Evolutionary conservation across 139 green algal species (phyloP).

Genomic region (Trebouxia sp.): DNA sequence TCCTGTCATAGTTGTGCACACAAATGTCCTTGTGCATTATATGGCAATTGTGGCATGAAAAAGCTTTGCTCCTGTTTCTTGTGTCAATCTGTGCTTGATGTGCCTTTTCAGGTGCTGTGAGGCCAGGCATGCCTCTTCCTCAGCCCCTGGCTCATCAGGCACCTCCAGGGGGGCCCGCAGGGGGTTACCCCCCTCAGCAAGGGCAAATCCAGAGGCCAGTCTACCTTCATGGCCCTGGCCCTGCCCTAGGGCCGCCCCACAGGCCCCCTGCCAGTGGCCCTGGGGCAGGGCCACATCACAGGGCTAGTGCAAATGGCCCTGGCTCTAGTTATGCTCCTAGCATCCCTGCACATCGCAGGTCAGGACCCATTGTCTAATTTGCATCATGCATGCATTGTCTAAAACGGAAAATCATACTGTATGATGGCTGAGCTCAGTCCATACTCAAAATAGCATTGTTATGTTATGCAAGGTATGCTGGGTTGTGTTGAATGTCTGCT

Average conservation of each 20-base stretch:
- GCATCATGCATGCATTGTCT: too few species aligned
- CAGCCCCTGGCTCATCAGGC: not conserved
- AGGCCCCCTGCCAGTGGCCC: not conserved
- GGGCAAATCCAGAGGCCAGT: not conserved
- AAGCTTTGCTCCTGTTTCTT: too few species aligned
- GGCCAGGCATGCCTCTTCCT: not conserved
- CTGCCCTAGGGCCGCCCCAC: not conserved
- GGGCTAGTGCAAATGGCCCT: not conserved
- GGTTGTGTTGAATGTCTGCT: too few species aligned
- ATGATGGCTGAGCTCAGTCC: too few species aligned
- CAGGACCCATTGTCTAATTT: too few species aligned
- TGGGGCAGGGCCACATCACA: not conserved
- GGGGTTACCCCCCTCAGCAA: not conserved
- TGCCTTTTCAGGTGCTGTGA: not conserved
- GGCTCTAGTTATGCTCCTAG: not conserved
- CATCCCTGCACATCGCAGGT: slow-evolving; percentile 2
- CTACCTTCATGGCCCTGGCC: slow-evolving; percentile 4
- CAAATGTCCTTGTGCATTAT: too few species aligned
- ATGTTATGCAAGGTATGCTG: too few species aligned
- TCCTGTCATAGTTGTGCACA: too few species aligned
- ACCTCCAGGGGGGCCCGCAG: not conserved
- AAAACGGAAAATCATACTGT: too few species aligned
- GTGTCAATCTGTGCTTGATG: not conserved
- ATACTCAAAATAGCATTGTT: too few species aligned
- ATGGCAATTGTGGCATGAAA: too few species aligned